phyloP scores from a whole-genome alignment of 192 early-diverging fungal species.

The Funneliformis mosseae region DNA sequence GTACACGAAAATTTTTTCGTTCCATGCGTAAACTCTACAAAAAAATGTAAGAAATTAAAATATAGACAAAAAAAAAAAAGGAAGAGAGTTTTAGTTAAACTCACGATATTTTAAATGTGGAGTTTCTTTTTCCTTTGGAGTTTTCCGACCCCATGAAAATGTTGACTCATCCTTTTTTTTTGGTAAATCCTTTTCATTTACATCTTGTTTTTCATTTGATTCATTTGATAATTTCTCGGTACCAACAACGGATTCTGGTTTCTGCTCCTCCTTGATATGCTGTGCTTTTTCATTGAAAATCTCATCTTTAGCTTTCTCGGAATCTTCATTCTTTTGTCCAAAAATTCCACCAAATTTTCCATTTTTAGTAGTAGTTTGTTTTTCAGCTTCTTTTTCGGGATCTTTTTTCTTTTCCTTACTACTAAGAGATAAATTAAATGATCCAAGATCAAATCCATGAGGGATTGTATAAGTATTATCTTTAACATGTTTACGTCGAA shows the following conservation, averaged over 20 bases:
- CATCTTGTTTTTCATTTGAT: neutral
- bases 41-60: neutral
- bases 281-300: neutral
- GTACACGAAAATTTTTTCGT: slow-evolving; percentile 76
- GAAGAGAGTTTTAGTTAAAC: slow-evolving; percentile 25
- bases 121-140: neutral
- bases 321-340: neutral
- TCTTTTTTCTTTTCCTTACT: slow-evolving; percentile 13
- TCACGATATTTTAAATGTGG: slow-evolving; percentile 64
- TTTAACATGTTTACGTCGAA: neutral
- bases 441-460: neutral
- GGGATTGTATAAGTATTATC: neutral
- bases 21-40: slow-evolving; percentile 67
- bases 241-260: neutral
- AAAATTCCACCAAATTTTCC: slow-evolving; percentile 1
- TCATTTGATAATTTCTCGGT: neutral
- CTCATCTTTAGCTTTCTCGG: neutral
- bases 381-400: neutral
- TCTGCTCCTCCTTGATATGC: neutral
- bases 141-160: neutral
- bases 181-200: neutral
- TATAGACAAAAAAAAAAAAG: neutral
- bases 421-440: slow-evolving; percentile 10
- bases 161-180: too few relatives aligned
- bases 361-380: neutral